A percentile compares a stretch with the other conserved stretches of the same genome.
Conservation (phyloP, 768 basidiomycete genomes). For the Boletus fagicola region DNA sequence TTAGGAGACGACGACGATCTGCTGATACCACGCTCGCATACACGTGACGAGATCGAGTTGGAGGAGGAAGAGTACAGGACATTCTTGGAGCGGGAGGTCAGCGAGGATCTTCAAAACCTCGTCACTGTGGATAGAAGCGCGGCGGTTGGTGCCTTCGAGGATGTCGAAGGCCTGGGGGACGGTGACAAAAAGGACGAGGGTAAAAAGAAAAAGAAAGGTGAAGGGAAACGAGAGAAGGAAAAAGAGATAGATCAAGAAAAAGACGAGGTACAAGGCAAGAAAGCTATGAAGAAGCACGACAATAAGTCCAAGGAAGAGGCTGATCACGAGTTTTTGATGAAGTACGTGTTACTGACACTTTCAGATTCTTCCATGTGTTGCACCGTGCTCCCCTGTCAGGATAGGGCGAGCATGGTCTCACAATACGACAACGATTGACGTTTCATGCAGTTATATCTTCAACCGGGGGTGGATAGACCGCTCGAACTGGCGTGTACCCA, state of each 20-base stretch:
- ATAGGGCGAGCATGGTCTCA: not conserved
- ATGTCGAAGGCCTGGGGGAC: conserved; percentile 28
- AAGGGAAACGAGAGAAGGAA: conserved; percentile 34
- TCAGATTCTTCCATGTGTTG: not conserved
- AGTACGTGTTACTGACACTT: conserved; percentile 49
- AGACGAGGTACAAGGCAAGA: conserved; percentile 17
- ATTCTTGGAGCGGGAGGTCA: conserved; percentile 81
- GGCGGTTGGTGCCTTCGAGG: conserved; percentile 18
- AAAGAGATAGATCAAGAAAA: conserved; percentile 20
- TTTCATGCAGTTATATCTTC: conserved; percentile 75
- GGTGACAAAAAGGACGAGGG: conserved; percentile 28
- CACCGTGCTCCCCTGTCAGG: not conserved
- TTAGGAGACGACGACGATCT: conserved; percentile 60
- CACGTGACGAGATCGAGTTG: conserved; percentile 66
- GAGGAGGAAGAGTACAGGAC: conserved; percentile 86
- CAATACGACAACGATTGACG: not conserved
- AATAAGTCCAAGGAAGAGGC: conserved; percentile 52
- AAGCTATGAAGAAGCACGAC: conserved; percentile 18
- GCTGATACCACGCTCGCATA: conserved; percentile 72
- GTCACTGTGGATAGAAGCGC: conserved; percentile 49
- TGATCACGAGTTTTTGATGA: conserved; percentile 87
- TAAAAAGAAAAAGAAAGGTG: conserved; percentile 35
- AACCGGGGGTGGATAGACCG: conserved; percentile 98
- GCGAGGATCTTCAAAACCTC: conserved; percentile 66
- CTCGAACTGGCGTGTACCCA: conserved; percentile 69